Base-by-base conservation (phyloP, 345 rosid genomes). In the Punica granatum region DNA sequence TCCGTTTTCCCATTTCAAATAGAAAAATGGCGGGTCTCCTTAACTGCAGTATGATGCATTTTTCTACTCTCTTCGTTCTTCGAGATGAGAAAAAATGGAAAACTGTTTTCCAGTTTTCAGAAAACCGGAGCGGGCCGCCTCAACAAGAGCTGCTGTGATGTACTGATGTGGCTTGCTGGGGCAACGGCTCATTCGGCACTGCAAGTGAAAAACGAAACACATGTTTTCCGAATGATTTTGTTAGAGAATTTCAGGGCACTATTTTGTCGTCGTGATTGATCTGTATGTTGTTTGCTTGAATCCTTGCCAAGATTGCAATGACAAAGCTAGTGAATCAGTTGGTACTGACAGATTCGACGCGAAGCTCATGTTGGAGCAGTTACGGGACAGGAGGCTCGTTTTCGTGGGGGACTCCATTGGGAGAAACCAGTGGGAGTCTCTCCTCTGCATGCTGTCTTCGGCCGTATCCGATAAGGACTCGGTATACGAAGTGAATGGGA, bases 351-450 rank as follows among this genome's bases (percentile, higher is more conserved):
- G 97, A 73, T 90, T 93, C 72, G 80, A 89, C 79, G 92, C 86
- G 6, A 85, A 78, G 75, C n/a, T 81, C 77, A 82, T 93, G 95
- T 74, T 93, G 82, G 95, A 93, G 83, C 88, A 82, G 21, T 81
- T 90, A 63, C 71, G 86, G 70, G 76, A 88, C 96, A 88, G 84
- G 75, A 73, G 97, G 73, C 67, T 93, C 14, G 98, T 88, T 14
- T 93, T 93, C 64, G 96, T 80, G 1, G 98, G 98, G 7, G 98
- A 93, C 70, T 93, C 98, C 0, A 86, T 93, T 21, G 98, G 98
- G 49, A 89, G 98, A 77, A 93, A 93, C 77, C 97, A 92, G 68
- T 92, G 96, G 96, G 98, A 92, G 80, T 92, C 97, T 31, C 84
- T 92, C 32, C 81, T 93, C 31, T 93, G 98, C 83, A 63, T 93